A percentile compares a stretch with the other conserved stretches of the same genome.
phyloP scores from a whole-genome alignment of 2,329 filamentous ascomycete species.

The Xylogone sp. region DNA sequence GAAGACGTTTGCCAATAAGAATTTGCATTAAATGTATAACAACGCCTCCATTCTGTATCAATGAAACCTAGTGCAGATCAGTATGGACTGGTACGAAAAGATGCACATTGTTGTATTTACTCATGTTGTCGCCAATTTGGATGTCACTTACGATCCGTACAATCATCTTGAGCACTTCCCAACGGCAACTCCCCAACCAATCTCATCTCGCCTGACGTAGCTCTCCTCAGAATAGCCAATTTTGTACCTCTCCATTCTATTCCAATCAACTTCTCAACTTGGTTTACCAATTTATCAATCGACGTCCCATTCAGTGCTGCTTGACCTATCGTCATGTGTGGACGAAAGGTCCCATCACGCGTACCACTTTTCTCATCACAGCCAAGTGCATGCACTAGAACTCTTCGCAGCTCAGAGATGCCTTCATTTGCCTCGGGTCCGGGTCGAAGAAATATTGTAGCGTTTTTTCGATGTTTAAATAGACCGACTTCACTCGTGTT shows the following conservation, averaged over 20 bases:
- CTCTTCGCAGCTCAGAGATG: slow-evolving; percentile 8
- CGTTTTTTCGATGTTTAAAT: slow-evolving; percentile 13
- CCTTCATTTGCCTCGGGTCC: slow-evolving; percentile 4
- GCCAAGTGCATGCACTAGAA: slow-evolving; percentile 7
- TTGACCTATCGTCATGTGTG: slow-evolving; percentile 60
- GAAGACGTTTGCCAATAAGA: no score
- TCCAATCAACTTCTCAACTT: slow-evolving; percentile 43
- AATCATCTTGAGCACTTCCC: no score
- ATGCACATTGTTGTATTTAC: no score
- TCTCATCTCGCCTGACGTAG: slow-evolving; percentile 47
- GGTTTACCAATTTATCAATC: slow-evolving; percentile 47
- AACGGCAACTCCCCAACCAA: slow-evolving; percentile 10
- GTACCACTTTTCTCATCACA: slow-evolving; percentile 12
- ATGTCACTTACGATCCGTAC: no score
- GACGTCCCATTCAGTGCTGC: slow-evolving; percentile 41
- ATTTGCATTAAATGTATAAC: no score
- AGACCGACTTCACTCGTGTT: slow-evolving; percentile 6
- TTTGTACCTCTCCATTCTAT: slow-evolving; percentile 45
- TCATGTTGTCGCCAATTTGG: no score
- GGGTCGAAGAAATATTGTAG: slow-evolving; percentile 15
- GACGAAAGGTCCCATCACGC: slow-evolving; percentile 12
- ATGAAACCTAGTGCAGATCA: no score
- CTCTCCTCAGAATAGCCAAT: slow-evolving; percentile 51
- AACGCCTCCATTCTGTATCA: no score
- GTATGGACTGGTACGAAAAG: no score